Base-by-base conservation (phyloP, 1,284 basidiomycete species). In the Macrocybe sp. region DNA sequence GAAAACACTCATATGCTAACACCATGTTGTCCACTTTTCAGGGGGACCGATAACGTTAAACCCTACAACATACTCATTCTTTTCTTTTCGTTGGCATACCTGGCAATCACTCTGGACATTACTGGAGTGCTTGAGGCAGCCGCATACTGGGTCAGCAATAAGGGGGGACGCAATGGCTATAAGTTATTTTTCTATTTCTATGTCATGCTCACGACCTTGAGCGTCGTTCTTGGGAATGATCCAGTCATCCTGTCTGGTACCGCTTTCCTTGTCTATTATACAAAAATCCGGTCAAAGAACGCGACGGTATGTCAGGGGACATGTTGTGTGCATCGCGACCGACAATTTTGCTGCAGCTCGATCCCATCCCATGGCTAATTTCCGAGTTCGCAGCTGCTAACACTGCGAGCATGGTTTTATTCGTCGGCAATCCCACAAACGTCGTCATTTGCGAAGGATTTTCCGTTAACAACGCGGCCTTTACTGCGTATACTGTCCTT, bases 41-140 rank as follows among this genome's bases (percentile, higher is more conserved):
- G 52, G 37, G 52, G 51, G 11, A 52, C 55, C 61, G 85, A 85
- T 42, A 88, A 88, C 2, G 79, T 97, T 36, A 80, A 90, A 55
- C 95, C 96, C 0, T 91, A 95, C 59, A 92, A 97, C 64, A 93
- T 98, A 52, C 81, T 98, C 65, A 89, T 92, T 29, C 73, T 98
- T 3, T 97, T 98, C 69, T 83, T 93, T 55, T 90, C 89, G 1
- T 75, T 98, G 46, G 94, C 94, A 0, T 99, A 98, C 69, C 89
- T 98, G 70, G 85, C 95, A 3, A 88, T 97, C 44, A 92, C 92
- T 0, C 77, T 98, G 35, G 95, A 99, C 60, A 79, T 87, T 6
- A 94, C 92, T 0, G 95, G 96, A 1, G 73, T 96, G 8, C 75
- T 98, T 4, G 83, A 89, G 40, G 89, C 86, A 41, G 81, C 94